Conservation (phyloP, 257 asterid genomes). For the Capsicum chinense region DNA sequence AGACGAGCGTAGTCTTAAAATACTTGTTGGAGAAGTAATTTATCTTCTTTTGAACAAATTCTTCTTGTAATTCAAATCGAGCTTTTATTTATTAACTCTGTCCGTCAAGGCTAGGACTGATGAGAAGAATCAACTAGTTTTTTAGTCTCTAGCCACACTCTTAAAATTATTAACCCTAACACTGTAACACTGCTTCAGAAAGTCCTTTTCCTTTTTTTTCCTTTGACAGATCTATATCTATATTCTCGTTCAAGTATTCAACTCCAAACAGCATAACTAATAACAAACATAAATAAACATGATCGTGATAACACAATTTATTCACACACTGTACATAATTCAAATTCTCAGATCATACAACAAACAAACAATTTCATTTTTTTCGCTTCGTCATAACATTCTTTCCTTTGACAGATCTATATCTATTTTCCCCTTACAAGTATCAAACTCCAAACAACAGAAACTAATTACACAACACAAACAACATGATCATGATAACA, state of each 20-base stretch:
- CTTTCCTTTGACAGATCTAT: neutral
- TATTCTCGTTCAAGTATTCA: neutral
- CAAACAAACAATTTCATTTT: neutral
- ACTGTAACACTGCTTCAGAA: neutral
- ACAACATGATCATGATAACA: neutral
- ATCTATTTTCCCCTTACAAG: neutral
- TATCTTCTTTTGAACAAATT: constrained; percentile 19
- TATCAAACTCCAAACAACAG: neutral
- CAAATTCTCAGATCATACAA: neutral
- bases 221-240: neutral
- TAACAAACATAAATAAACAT: neutral
- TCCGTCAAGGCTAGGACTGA: too few species aligned
- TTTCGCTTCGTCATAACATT: neutral
- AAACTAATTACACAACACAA: neutral
- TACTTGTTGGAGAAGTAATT: constrained; percentile 19
- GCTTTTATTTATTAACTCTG: neutral
- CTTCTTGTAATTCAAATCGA: neutral
- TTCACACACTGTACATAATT: constrained; percentile 6
- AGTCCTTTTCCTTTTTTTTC: neutral
- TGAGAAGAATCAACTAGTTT: too few species aligned
- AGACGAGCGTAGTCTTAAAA: neutral
- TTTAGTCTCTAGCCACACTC: too few species aligned
- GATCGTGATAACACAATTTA: neutral
- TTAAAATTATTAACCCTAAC: neutral
- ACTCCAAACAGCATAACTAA: neutral